These are phyloP conservation scores for Plasmopara viticola DNA, from an alignment of 352 stramenopile species.

Conservation along the genomic window DNA sequence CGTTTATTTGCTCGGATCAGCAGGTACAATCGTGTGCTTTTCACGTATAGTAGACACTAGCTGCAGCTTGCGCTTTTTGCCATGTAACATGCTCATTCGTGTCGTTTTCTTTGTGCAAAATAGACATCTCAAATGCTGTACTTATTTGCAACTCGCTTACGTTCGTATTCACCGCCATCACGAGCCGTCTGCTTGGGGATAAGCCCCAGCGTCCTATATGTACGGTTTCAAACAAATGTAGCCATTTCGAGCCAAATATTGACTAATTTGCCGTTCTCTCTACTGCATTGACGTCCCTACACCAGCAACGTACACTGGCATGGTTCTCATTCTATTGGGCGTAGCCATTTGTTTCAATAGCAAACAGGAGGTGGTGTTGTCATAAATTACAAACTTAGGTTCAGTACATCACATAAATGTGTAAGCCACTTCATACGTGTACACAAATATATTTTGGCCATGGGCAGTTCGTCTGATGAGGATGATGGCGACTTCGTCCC, in stretches of 20 bases:
- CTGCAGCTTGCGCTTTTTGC: background rate
- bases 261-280: background rate
- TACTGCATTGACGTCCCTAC: background rate
- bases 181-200: constrained; percentile 67
- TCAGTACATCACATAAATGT: background rate
- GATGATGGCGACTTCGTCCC: constrained; percentile 70
- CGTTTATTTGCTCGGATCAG: constrained; percentile 69
- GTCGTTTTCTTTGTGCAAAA: background rate
- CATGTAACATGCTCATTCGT: too few relatives aligned
- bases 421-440: background rate
- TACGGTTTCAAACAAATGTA: constrained; percentile 23
- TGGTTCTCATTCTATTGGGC: constrained; percentile 53
- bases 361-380: constrained; percentile 18
- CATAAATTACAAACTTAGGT: background rate
- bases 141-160: constrained; percentile 86
- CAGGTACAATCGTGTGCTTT: constrained; percentile 26
- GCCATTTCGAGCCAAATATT: background rate
- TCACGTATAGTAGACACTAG: background rate
- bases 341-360: constrained; percentile 67
- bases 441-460: constrained; percentile 6
- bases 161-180: constrained; percentile 85
- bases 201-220: constrained; percentile 57
- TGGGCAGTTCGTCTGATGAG: constrained; percentile 56
- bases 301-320: constrained; percentile 53
- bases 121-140: constrained; percentile 82